Evolutionary conservation across 352 stramenopile species (phyloP).

Genomic region (Pythium apleroticum): DNA sequence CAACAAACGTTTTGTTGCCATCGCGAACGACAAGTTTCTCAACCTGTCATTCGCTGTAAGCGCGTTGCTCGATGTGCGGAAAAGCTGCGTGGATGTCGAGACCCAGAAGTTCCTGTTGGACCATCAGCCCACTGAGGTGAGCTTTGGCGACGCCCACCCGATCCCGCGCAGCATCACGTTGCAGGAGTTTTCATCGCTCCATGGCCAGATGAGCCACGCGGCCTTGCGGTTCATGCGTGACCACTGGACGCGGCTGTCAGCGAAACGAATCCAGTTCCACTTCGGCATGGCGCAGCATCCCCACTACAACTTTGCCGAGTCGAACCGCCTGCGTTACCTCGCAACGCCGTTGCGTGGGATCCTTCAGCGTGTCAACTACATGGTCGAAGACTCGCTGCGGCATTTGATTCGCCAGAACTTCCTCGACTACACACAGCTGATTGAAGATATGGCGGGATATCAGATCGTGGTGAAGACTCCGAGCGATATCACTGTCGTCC

Average conservation of each 20-base stretch:
- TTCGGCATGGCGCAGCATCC: constrained; percentile 52
- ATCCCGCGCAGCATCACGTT: constrained; percentile 69
- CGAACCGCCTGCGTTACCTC: constrained; percentile 72
- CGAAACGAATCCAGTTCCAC: constrained; percentile 74
- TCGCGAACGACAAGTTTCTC: constrained; percentile 66
- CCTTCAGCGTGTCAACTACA: constrained; percentile 81
- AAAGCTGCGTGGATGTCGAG: constrained; percentile 64
- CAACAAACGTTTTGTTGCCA: constrained; percentile 60
- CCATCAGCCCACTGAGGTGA: constrained; percentile 63
- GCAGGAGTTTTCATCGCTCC: constrained; percentile 64
- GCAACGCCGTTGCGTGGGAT: constrained; percentile 51
- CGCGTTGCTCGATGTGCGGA: constrained; percentile 73
- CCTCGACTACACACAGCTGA: constrained; percentile 57
- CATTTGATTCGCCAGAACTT: constrained; percentile 71
- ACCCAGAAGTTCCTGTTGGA: constrained; percentile 64
- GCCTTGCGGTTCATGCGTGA: constrained; percentile 77
- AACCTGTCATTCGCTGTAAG: constrained; percentile 69
- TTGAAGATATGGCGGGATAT: constrained; percentile 70
- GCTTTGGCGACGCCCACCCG: constrained; percentile 50
- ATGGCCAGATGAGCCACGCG: constrained; percentile 70
- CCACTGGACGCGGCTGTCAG: constrained; percentile 66
- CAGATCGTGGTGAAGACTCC: constrained; percentile 50
- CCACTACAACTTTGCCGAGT: constrained; percentile 61
- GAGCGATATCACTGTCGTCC: constrained; percentile 42
- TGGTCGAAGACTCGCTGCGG: constrained; percentile 72